Evolutionary conservation across 1,284 basidiomycete genomes (phyloP), one percentile per base, ranked within the genome.

Genomic region (Trametes sp.): DNA sequence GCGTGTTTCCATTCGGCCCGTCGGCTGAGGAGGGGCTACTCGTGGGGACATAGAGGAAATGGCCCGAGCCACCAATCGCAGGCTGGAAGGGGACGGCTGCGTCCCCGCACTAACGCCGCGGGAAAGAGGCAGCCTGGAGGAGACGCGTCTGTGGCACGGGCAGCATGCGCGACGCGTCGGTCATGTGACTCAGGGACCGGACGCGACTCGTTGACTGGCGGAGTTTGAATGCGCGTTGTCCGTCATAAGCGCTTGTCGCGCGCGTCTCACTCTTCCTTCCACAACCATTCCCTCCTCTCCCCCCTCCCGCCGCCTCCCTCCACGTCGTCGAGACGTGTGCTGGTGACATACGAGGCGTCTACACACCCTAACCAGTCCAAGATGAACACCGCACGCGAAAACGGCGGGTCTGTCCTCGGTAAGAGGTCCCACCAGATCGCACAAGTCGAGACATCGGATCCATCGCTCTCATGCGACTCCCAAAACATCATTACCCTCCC

Each of bases 331-430:
- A 57, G 60, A 51, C 61, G 60, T 45, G 45, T 51, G 38, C 14
- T 31, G 56, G 41, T n/a, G 3, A 48, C 57, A 56, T 60, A 55
- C 48, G 59, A 53, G 54, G 44, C 41, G 42, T 44, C n/a, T 41
- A 29, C 36, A 48, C 38, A 44, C 23, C 28, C 36, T 42, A 21
- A 26, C 48, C 19, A 46, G 13, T 36, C 35, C 24, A 62, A 49
- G 9, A 75, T 74, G 72, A 68, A 63, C 45, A 67, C 69, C 49
- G 57, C 64, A 57, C 63, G 58, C 48, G 42, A 49, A 42, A 60
- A 45, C 79, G 45, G 80, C 80, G 80, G 77, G 69, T 80, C 83
- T 33, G 84, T 88, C 41, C 81, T 88, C 35, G 87, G 87, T 31
- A 88, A 88, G 74, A 81, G 87, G 61, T 70, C 81, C 41, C 83